Conservation (phyloP, 169 alveolate genomes). For the Toxoplasma gondii region DNA sequence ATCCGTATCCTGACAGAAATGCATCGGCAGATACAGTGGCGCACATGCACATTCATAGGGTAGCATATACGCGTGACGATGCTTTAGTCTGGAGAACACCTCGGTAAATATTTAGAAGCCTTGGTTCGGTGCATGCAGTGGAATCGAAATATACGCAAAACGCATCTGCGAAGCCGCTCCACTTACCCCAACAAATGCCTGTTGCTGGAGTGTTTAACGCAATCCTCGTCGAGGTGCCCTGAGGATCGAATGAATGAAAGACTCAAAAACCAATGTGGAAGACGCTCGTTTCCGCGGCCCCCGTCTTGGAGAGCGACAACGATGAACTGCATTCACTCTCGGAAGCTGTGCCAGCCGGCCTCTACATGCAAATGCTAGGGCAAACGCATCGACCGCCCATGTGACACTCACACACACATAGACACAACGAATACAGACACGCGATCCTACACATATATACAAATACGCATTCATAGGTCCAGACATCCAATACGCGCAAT, state of each 20-base stretch:
- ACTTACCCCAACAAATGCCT: slow-evolving; percentile 44
- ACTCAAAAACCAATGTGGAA: not conserved
- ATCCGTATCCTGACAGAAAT: not conserved
- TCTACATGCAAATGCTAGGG: not conserved
- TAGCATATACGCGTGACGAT: not conserved
- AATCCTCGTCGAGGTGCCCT: slow-evolving; percentile 40
- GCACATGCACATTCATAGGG: not conserved
- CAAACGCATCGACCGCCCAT: too few species aligned
- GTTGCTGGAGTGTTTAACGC: slow-evolving; percentile 17
- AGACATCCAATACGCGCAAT: not conserved
- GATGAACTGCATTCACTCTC: not conserved
- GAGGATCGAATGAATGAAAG: not conserved
- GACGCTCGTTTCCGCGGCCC: not conserved
- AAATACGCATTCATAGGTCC: too few species aligned
- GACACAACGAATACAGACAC: too few species aligned
- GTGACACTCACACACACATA: too few species aligned
- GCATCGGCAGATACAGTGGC: not conserved
- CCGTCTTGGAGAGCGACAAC: not conserved
- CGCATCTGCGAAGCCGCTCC: not conserved
- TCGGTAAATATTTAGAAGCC: not conserved
- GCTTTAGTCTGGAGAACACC: not conserved
- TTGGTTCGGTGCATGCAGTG: not conserved
- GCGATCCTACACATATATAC: too few species aligned
- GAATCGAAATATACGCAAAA: not conserved
- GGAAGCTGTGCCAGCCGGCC: not conserved